A percentile compares a stretch with the other conserved stretches of the same genome.
Evolutionary conservation across 164 flowering plant genomes (phyloP).

Genomic region (Magnolia officinalis): DNA sequence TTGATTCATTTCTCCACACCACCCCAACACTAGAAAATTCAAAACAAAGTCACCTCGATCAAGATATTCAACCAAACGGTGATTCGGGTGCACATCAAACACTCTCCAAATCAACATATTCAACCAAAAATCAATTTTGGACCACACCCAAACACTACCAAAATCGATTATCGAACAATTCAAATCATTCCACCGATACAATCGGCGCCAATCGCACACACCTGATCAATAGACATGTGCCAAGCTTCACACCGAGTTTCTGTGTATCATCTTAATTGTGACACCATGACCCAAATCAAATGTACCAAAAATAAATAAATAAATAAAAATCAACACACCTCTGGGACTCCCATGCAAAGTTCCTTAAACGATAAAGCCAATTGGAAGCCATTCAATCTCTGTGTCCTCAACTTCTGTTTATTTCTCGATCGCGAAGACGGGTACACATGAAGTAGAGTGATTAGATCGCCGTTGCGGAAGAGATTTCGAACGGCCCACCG

Average conservation of each 20-base stretch:
- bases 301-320: no score
- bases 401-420: conserved; percentile 43
- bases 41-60: no score
- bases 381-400: conserved; percentile 69
- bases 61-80: no score
- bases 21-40: neutral
- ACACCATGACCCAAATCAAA: neutral
- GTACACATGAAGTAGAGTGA: conserved; percentile 80
- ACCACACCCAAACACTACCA: no score
- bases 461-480: conserved; percentile 55
- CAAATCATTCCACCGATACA: no score
- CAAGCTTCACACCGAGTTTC: neutral
- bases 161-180: no score
- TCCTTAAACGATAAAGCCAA: conserved; percentile 85
- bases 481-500: conserved; percentile 81
- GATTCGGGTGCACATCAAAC: no score
- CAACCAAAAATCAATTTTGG: no score
- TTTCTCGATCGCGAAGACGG: conserved; percentile 35
- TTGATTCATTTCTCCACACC: no score
- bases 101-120: no score
- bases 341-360: conserved; percentile 53
- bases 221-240: no score
- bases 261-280: neutral
- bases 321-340: conserved; percentile 24
- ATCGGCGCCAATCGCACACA: no score